Percentiles rank a stretch among this genome's conserved stretches.
Evolutionary conservation across 805 yeast genomes (phyloP).

Genomic region (Metschnikowia continentalis): DNA sequence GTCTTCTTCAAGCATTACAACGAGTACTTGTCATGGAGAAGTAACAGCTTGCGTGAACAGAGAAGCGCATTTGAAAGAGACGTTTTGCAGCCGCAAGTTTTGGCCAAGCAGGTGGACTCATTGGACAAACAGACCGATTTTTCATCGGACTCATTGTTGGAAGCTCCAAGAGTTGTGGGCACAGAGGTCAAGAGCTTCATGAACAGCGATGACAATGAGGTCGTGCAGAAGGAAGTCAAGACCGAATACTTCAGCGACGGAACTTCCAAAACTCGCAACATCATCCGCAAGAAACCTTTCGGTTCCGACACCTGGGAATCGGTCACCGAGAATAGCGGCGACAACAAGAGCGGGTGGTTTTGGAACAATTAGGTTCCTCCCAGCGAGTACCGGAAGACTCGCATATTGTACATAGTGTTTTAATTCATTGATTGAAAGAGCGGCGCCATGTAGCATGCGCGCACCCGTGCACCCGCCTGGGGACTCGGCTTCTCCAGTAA

Average conservation of each 20-base stretch:
- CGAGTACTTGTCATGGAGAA: conserved; percentile 64
- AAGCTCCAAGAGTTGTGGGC: conserved; percentile 20
- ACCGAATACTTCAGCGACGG: conserved; percentile 38
- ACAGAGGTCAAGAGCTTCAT: conserved; percentile 24
- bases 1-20: conserved; percentile 61
- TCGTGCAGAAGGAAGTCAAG: conserved; percentile 27
- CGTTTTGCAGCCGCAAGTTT: not conserved
- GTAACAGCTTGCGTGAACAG: conserved; percentile 40
- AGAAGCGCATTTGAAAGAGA: conserved; percentile 16
- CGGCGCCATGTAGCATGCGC: not conserved
- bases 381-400: not conserved
- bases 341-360: conserved; percentile 21
- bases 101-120: not conserved
- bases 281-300: conserved; percentile 30
- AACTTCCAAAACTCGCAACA: conserved; percentile 27
- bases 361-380: conserved; percentile 14
- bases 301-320: conserved; percentile 33
- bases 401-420: not conserved
- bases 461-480: conserved; percentile 1
- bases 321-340: conserved; percentile 24
- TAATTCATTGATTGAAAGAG: not conserved
- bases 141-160: not conserved
- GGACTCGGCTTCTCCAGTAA: not conserved
- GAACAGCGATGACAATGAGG: conserved; percentile 27
- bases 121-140: not conserved